These are phyloP conservation scores for Escovopsis sp. DNA, from an alignment of 2,329 filamentous ascomycete genomes.

Conservation along the genomic window DNA sequence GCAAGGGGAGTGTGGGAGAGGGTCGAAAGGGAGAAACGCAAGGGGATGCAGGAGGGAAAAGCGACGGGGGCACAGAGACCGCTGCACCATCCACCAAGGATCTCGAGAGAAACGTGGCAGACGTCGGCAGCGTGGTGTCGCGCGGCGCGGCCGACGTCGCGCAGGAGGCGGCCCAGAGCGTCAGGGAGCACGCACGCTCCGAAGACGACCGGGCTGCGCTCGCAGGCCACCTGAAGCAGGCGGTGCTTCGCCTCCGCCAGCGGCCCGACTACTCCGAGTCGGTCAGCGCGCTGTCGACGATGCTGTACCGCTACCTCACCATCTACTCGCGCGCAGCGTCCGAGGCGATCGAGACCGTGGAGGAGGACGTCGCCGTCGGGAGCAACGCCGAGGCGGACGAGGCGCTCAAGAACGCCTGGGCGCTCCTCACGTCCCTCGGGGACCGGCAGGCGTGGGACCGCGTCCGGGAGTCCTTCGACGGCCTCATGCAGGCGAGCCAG, in stretches of 20 bases:
- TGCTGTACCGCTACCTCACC: conserved; percentile 65
- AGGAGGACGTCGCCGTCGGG: conserved; percentile 59
- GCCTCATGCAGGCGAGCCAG: conserved; percentile 56
- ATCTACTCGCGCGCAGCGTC: conserved; percentile 61
- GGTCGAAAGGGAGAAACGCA: conserved; percentile 35
- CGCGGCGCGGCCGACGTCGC: conserved; percentile 39
- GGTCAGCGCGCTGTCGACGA: conserved; percentile 58
- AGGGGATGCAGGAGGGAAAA: conserved; percentile 35
- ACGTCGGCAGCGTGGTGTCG: conserved; percentile 37
- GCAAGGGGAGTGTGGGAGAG: too few species aligned
- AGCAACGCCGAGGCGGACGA: conserved; percentile 60
- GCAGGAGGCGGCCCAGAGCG: conserved; percentile 49
- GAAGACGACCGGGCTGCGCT: conserved; percentile 64
- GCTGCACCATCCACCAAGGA: conserved; percentile 44
- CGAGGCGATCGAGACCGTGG: conserved; percentile 48
- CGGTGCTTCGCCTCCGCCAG: conserved; percentile 57
- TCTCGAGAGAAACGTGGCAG: conserved; percentile 40
- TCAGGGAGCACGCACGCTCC: conserved; percentile 56
- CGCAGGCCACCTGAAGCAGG: conserved; percentile 59
- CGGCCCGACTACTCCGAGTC: conserved; percentile 75
- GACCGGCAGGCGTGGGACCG: conserved; percentile 59
- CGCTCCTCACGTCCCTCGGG: conserved; percentile 65
- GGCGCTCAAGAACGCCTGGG: conserved; percentile 69
- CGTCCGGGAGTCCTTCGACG: conserved; percentile 51
- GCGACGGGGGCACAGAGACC: conserved; percentile 9